Evolutionary conservation across 202 grass and related monocot species (phyloP), one percentile per base, ranked within the genome.

Genomic region (Dendrocalamus latiflorus): DNA sequence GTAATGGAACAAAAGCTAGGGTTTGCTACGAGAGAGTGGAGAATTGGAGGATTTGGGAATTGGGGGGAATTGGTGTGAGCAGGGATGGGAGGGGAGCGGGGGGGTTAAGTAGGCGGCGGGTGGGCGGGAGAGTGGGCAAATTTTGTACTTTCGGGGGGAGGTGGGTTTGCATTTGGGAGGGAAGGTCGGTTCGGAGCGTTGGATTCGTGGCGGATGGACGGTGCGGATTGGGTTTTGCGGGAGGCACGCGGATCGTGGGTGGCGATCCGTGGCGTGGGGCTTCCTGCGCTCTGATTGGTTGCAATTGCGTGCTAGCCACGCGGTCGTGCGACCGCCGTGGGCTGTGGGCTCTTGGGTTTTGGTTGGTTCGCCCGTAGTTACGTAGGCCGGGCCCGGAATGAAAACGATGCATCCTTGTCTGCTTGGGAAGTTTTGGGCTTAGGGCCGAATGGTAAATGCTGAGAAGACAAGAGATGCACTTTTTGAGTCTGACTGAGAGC

Each of bases 231-330:
- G 0, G 2, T 43, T 43, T 54, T 3, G 21, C 0, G 49, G 13
- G 66, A 63, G 21, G 10, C 39, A 68, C 49, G 20, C 78, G 84
- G 84, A 90, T 86, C 66, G 36, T 87, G 30, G 28, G 51, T 44
- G 0, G 1, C 1, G 79, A 86, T 86, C 88, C 79, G 88, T 51
- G 88, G 72, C 49, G 6, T 55, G 36, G 4, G 68, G 4, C 1
- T 41, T 67, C 10, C 16, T 68, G 59, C 16, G 14, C 4, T 73
- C 41, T 78, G 44, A 73, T 83, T 90, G 88, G 79, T 26, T 59
- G 42, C 1, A 0, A 2, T 26, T 4, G 48, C 30, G 18, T 2
- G 17, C 38, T n/a, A 1, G 21, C 17, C 2, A 22, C 24, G 34
- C 39, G 3, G 38, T 30, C 34, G 7, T 41, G 4, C 22, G 37